phyloP scores from a whole-genome alignment of 179 eudicot genomes.

The Drosera spatulata region DNA sequence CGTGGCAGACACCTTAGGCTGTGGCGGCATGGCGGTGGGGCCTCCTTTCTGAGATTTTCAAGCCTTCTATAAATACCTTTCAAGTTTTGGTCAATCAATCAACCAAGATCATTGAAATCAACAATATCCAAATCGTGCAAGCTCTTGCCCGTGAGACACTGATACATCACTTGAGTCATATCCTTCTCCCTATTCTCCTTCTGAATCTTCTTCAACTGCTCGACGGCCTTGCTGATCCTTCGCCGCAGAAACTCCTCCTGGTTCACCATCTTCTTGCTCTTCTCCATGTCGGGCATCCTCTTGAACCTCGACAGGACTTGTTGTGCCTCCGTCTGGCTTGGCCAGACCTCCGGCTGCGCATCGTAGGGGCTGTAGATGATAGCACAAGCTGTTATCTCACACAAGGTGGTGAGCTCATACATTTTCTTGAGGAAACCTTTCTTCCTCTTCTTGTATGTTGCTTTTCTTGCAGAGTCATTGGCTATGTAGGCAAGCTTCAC shows the following conservation, averaged over 20 bases:
- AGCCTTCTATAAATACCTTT: conserved; percentile 18
- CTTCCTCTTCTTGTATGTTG: conserved; percentile 59
- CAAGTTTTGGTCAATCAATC: conserved; percentile 28
- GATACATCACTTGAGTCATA: conserved; percentile 5
- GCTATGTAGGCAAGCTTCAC: conserved; percentile 53
- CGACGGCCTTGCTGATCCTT: conserved; percentile 25
- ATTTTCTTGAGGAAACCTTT: conserved; percentile 53
- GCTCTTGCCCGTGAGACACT: conserved; percentile 13
- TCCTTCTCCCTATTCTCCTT: conserved; percentile 35
- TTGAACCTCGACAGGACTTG: conserved; percentile 25
- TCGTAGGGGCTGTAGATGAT: conserved; percentile 48
- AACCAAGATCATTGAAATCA: conserved; percentile 31
- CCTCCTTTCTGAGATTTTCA: conserved; percentile 9
- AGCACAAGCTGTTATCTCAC: conserved; percentile 53
- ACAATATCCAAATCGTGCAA: conserved; percentile 17
- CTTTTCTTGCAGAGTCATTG: conserved; percentile 52
- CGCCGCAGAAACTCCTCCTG: conserved; percentile 19
- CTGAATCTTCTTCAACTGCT: conserved; percentile 22
- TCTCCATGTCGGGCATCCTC: conserved; percentile 41
- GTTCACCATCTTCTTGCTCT: conserved; percentile 14
- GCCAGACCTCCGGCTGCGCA: conserved; percentile 47
- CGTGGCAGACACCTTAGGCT: not conserved
- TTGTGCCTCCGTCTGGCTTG: conserved; percentile 17
- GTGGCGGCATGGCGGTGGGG: not conserved
- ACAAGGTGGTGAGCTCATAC: conserved; percentile 45